A percentile compares a stretch with the other conserved stretches of the same genome.
phyloP scores from a whole-genome alignment of 371 early-diverging fungal genomes.

The Rhizopus arrhizus region DNA sequence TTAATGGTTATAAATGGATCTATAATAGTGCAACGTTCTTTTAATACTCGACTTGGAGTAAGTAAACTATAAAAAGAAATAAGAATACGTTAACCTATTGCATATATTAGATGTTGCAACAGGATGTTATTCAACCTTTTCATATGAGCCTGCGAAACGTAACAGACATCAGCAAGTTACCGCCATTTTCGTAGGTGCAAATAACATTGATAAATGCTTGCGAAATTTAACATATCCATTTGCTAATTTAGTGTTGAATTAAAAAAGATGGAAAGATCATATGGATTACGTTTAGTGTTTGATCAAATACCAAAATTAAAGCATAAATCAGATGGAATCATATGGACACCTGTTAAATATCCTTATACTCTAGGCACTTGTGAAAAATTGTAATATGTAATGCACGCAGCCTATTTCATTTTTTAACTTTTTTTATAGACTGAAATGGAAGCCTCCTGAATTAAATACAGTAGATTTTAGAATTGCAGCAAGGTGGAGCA shows the following conservation, averaged over 20 bases:
- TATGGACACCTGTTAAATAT: constrained; percentile 82
- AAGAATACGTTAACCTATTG: background rate
- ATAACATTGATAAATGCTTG: background rate
- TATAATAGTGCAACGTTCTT: constrained; percentile 60
- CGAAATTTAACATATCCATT: background rate
- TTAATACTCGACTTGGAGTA: constrained; percentile 72
- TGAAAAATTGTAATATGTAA: constrained; percentile 52
- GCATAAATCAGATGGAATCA: constrained; percentile 86
- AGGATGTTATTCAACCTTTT: constrained; percentile 67
- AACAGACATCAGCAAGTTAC: constrained; percentile 42
- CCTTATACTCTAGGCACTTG: constrained; percentile 75
- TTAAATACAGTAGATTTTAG: constrained; percentile 86
- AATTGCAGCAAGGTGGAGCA: constrained; percentile 59
- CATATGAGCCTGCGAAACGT: constrained; percentile 36
- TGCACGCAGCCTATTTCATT: background rate
- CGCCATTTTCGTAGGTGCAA: constrained; percentile 66
- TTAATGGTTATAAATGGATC: constrained; percentile 65
- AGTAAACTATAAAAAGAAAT: constrained; percentile 9
- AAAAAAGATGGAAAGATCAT: constrained; percentile 66
- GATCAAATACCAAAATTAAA: constrained; percentile 68
- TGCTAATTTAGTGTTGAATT: constrained; percentile 49
- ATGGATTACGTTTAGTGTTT: constrained; percentile 59
- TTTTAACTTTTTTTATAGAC: constrained; percentile 39
- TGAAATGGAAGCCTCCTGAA: constrained; percentile 93
- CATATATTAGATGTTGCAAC: constrained; percentile 57